phyloP scores from a whole-genome alignment of 371 early-diverging fungal species.

The Entomophthora muscae region DNA sequence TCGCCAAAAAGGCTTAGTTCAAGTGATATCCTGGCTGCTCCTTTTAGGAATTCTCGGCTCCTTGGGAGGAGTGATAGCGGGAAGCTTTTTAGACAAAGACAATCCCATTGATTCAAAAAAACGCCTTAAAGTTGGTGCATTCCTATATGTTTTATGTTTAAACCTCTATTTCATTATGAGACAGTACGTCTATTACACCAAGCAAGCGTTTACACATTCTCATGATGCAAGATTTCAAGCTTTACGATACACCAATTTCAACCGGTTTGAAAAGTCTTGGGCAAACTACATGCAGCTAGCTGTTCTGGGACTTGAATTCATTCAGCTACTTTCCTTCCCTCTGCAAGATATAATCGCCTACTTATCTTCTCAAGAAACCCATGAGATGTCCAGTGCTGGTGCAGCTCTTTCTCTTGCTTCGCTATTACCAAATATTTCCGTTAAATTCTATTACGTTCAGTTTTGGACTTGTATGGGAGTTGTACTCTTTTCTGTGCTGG shows the following conservation, averaged over 20 bases:
- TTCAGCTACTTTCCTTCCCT: constrained; percentile 20
- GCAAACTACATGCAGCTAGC: constrained; percentile 19
- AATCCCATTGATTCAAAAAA: background rate
- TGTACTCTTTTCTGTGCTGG: constrained; percentile 13
- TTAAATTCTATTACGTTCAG: constrained; percentile 17
- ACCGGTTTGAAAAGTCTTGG: constrained; percentile 16
- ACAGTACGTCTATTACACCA: constrained; percentile 22
- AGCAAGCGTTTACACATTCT: constrained; percentile 13
- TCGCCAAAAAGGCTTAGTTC: background rate
- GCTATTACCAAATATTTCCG: constrained; percentile 18
- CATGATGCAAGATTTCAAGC: constrained; percentile 20
- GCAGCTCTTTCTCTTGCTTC: constrained; percentile 12
- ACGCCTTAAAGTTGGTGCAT: constrained; percentile 10
- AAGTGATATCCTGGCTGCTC: background rate
- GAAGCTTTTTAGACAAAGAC: background rate
- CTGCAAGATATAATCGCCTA: constrained; percentile 17
- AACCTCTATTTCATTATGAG: constrained; percentile 21
- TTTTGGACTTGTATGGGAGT: constrained; percentile 19
- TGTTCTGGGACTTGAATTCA: constrained; percentile 19
- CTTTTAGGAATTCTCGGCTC: background rate
- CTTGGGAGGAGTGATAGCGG: background rate
- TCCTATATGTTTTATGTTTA: constrained; percentile 17
- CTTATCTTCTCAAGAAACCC: background rate
- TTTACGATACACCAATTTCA: constrained; percentile 16
- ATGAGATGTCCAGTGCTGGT: background rate